Conservation (phyloP, 768 basidiomycete genomes). For the Mycena albidolilacea region DNA sequence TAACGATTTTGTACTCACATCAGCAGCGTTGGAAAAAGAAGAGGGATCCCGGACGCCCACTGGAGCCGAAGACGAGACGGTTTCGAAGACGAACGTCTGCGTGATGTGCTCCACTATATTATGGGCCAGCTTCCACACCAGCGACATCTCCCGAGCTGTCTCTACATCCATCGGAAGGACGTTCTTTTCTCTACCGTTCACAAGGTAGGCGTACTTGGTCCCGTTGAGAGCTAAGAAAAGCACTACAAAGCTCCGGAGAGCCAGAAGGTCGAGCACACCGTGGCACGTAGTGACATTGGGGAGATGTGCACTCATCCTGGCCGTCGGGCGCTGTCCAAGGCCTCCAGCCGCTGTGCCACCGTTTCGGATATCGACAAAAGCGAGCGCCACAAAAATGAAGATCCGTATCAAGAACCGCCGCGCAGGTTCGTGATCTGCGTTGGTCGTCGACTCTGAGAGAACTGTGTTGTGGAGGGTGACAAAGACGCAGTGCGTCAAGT, state of each 20-base stretch:
- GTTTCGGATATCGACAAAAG: not conserved
- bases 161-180: not conserved
- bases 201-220: not conserved
- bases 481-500: not conserved
- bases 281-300: not conserved
- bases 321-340: too few species aligned
- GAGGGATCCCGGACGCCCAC: too few species aligned
- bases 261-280: not conserved
- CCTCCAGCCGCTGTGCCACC: too few species aligned
- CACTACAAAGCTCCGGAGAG: constrained; percentile 8
- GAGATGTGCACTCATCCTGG: not conserved
- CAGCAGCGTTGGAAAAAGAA: not conserved
- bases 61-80: too few species aligned
- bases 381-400: not conserved
- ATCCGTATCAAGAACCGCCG: not conserved
- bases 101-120: too few species aligned
- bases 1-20: not conserved
- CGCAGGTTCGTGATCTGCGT: constrained; percentile 14
- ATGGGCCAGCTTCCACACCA: too few species aligned
- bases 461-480: not conserved
- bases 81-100: too few species aligned
- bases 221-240: not conserved
- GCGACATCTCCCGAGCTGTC: too few species aligned
- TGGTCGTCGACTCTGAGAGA: not conserved
- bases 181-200: too few species aligned